Conservation (phyloP, 192 early-diverging fungal species). For the Cetraspora pellucida region DNA sequence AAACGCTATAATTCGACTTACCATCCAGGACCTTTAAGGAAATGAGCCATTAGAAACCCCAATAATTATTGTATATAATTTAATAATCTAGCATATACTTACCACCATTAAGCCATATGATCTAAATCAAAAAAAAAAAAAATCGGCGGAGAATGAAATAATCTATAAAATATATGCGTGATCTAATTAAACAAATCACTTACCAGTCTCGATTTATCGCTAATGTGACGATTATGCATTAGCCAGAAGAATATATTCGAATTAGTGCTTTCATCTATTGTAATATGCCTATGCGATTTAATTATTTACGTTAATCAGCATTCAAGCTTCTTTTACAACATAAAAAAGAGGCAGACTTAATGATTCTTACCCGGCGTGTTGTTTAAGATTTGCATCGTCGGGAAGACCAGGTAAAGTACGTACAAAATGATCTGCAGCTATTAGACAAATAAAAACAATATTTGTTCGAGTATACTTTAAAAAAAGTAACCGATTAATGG, state of each 20-base stretch:
- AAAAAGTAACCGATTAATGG: background rate
- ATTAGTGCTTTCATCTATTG: slow-evolving; percentile 9
- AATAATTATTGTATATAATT: background rate
- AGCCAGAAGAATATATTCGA: slow-evolving; percentile 36
- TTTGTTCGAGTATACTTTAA: background rate
- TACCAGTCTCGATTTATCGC: slow-evolving; percentile 28
- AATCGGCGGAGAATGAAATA: background rate
- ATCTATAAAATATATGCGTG: background rate
- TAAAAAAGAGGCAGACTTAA: background rate
- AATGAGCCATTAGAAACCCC: background rate
- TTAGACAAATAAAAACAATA: background rate
- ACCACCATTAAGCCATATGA: slow-evolving; percentile 70
- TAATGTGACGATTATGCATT: slow-evolving; percentile 34
- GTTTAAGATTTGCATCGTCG: slow-evolving; percentile 3
- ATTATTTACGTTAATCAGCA: background rate
- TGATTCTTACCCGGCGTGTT: slow-evolving; percentile 16
- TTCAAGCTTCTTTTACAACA: no score
- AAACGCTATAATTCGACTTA: background rate
- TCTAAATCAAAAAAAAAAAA: slow-evolving; percentile 31
- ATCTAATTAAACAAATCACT: slow-evolving; percentile 16
- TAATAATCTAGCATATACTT: background rate
- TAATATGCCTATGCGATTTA: slow-evolving; percentile 5
- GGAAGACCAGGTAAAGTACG: slow-evolving; percentile 22
- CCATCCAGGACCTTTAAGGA: slow-evolving; percentile 4
- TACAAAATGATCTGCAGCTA: slow-evolving; percentile 34